A percentile compares a stretch with the other conserved stretches of the same genome.
phyloP scores from a whole-genome alignment of 2,329 filamentous ascomycete species.

The Microthyrium microscopicum region DNA sequence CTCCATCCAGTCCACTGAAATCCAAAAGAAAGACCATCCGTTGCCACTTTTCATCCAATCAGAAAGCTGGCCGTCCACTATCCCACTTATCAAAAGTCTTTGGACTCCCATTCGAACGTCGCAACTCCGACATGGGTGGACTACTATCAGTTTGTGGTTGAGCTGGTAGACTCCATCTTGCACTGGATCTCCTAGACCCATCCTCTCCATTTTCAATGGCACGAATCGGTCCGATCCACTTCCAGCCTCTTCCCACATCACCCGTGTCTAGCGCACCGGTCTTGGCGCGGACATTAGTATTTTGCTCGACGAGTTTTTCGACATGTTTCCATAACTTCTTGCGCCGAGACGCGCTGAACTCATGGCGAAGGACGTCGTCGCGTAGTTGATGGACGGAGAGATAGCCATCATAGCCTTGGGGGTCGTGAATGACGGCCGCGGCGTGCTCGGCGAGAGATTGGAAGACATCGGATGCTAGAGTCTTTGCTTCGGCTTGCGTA shows the following conservation, averaged over 20 bases:
- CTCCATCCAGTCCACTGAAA: too few relatives aligned
- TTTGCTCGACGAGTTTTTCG: conserved; percentile 71
- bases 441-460: conserved; percentile 56
- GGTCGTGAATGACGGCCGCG: conserved; percentile 68
- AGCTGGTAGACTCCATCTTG: conserved; percentile 4
- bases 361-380: conserved; percentile 73
- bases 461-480: conserved; percentile 69
- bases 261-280: conserved; percentile 43
- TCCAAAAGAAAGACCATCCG: too few relatives aligned
- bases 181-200: conserved; percentile 8
- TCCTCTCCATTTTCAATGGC: conserved; percentile 26
- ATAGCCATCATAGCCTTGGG: conserved; percentile 52
- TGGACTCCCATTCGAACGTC: too few relatives aligned
- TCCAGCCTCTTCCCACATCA: conserved; percentile 46
- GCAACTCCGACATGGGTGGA: too few relatives aligned
- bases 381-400: conserved; percentile 77
- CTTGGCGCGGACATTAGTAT: conserved; percentile 75
- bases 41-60: too few relatives aligned
- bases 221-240: conserved; percentile 47
- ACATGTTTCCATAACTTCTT: conserved; percentile 77
- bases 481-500: conserved; percentile 58
- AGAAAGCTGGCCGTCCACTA: not conserved
- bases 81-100: not conserved
- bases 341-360: conserved; percentile 60
- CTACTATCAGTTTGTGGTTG: too few relatives aligned